A percentile compares a stretch with the other conserved stretches of the same genome.
Evolutionary conservation across 2,329 filamentous ascomycete species (phyloP).

Genomic region (Pseudopyricularia cyperi): DNA sequence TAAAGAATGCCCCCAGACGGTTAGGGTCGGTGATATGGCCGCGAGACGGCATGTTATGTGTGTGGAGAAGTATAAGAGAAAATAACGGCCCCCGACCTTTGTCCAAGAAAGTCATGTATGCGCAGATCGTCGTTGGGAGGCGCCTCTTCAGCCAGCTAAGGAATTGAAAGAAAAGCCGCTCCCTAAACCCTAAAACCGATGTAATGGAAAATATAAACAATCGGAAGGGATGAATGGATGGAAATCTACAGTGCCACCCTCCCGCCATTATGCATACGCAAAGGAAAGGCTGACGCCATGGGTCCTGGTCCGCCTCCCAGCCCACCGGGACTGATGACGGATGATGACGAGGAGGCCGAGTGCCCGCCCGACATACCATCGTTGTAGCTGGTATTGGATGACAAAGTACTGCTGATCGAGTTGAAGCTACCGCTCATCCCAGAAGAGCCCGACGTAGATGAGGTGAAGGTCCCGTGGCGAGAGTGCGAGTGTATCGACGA

Average conservation of each 20-base stretch:
- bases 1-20: background rate
- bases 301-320: background rate
- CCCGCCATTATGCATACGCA: constrained; percentile 16
- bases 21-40: background rate
- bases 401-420: constrained; percentile 16
- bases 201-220: background rate
- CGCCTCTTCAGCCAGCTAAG: background rate
- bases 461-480: constrained; percentile 41
- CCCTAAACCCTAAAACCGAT: too few relatives aligned
- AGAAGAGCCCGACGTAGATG: constrained; percentile 42
- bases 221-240: background rate
- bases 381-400: constrained; percentile 7
- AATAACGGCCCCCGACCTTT: background rate
- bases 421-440: constrained; percentile 29
- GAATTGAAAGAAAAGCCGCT: background rate
- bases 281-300: constrained; percentile 10
- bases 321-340: constrained; percentile 13
- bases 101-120: background rate
- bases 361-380: background rate
- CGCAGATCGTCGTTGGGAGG: background rate
- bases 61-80: background rate
- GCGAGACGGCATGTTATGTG: background rate
- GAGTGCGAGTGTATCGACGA: constrained; percentile 27
- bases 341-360: background rate
- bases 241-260: constrained; percentile 14